Percentiles rank a stretch among this genome's conserved stretches.
Evolutionary conservation across 176 grass and related monocot genomes (phyloP).

Genomic region (Themeda triandra): DNA sequence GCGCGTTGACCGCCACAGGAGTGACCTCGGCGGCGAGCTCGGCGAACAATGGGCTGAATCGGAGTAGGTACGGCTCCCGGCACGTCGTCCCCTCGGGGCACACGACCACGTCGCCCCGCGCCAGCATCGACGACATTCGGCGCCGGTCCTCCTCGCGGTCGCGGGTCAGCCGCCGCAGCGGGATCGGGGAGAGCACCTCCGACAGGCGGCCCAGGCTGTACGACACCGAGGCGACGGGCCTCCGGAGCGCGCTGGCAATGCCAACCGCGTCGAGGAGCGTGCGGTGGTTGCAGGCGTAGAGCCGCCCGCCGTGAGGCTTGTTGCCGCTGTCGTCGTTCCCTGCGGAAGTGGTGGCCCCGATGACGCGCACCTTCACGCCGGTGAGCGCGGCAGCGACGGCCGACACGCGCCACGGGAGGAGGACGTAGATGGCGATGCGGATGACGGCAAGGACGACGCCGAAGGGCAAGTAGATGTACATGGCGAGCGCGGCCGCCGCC

Average conservation of each 20-base stretch:
- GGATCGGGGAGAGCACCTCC: slow-evolving; percentile 60
- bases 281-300: slow-evolving; percentile 79
- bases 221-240: slow-evolving; percentile 27
- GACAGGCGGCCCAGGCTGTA: slow-evolving; percentile 60
- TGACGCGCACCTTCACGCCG: slow-evolving; percentile 40
- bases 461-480: slow-evolving; percentile 67
- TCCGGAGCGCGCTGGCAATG: slow-evolving; percentile 43
- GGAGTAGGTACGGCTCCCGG: slow-evolving; percentile 66
- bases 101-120: slow-evolving; percentile 38
- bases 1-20: slow-evolving; percentile 46
- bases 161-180: slow-evolving; percentile 45
- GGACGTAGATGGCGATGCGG: slow-evolving; percentile 45
- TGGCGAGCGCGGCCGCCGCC: slow-evolving; percentile 38
- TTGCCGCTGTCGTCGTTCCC: neutral
- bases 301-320: neutral
- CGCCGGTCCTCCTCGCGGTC: slow-evolving; percentile 42
- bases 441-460: slow-evolving; percentile 30
- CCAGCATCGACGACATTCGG: slow-evolving; percentile 41
- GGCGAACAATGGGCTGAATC: slow-evolving; percentile 66
- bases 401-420: slow-evolving; percentile 44
- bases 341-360: neutral
- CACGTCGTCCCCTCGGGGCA: slow-evolving; percentile 75
- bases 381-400: slow-evolving; percentile 19
- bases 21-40: slow-evolving; percentile 49
- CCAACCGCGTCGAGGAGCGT: slow-evolving; percentile 70